These are phyloP conservation scores for Nakazawaea molendinolei DNA, from an alignment of 805 yeast genomes.

Conservation along the genomic window DNA sequence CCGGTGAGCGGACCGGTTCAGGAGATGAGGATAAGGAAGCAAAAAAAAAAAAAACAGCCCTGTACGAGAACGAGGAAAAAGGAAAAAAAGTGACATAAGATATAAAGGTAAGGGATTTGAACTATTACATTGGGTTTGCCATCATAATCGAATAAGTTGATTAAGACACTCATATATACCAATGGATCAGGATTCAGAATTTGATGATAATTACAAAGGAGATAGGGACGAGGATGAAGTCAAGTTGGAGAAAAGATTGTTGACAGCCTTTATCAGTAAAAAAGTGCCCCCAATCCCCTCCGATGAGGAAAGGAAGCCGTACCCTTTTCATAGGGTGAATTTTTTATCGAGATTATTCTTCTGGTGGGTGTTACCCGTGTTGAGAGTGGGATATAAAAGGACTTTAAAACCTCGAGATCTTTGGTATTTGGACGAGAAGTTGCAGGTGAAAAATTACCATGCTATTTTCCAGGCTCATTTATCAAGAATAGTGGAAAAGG, in stretches of 20 bases:
- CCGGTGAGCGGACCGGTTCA: no score
- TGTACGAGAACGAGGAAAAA: no score
- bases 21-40: no score
- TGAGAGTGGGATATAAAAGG: conserved; percentile 63
- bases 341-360: conserved; percentile 39
- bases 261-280: conserved; percentile 27
- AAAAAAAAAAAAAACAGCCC: no score
- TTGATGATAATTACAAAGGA: background rate
- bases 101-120: no score
- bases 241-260: conserved; percentile 26
- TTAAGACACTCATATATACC: background rate
- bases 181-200: background rate
- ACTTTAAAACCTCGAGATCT: conserved; percentile 63
- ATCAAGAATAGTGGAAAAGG: conserved; percentile 22
- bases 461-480: conserved; percentile 29
- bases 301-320: conserved; percentile 39
- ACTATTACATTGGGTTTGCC: no score
- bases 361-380: conserved; percentile 64
- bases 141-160: background rate
- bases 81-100: no score
- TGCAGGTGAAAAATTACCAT: conserved; percentile 34
- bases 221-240: background rate
- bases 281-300: conserved; percentile 46
- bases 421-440: conserved; percentile 35
- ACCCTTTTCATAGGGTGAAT: conserved; percentile 36